Base-by-base conservation (phyloP, 345 rosid genomes). In the Moricandia arvensis region DNA sequence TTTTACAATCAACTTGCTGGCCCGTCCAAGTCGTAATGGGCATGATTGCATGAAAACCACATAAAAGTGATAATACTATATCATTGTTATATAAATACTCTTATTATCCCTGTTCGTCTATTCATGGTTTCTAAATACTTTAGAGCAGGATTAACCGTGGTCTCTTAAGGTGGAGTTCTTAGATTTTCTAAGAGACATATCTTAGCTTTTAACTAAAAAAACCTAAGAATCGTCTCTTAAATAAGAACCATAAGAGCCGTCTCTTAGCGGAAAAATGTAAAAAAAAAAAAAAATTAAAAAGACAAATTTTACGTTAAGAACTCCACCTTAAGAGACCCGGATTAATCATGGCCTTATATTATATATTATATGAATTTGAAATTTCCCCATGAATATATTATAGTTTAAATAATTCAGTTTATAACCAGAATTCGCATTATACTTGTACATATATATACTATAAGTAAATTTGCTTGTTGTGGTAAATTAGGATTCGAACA, bases 1-100 rank as follows among this genome's bases (percentile, higher is more conserved):
- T 63, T 76, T 24, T 49, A 55, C 51, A 76, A 21, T 55, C 75
- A 63, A 69, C 66, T 76, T 70, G 75, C 70, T 63, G 51, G 58
- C 33, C 74, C 70, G 34, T 33, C 80, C 47, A 54, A 62, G 55
- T 60, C 58, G 79, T 27, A 47, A 63, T 53, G 49, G 70, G 58
- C 59, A 69, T 76, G 80, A 31, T 63, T 69, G 65, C 70, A 18
- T 63, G 38, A 18, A 57, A 76, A 63, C 58, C 66, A 30, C 41
- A 37, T 12, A 62, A 62, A 69, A 54, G 7, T 53, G 24, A 21
- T 21, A 51, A 8, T 61, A 35, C 31, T 47, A 3, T 18, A 30
- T 66, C 30, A 59, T 45, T 43, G 24, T 45, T 18, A 9, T 26
- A 33, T n/a, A 54, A 34, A 26, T 64, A 37, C 1, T 5, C 11